Percentiles rank a stretch among this genome's conserved stretches.
Conservation (phyloP, 306 rosid genomes). For the Pterocarpus santalinus region DNA sequence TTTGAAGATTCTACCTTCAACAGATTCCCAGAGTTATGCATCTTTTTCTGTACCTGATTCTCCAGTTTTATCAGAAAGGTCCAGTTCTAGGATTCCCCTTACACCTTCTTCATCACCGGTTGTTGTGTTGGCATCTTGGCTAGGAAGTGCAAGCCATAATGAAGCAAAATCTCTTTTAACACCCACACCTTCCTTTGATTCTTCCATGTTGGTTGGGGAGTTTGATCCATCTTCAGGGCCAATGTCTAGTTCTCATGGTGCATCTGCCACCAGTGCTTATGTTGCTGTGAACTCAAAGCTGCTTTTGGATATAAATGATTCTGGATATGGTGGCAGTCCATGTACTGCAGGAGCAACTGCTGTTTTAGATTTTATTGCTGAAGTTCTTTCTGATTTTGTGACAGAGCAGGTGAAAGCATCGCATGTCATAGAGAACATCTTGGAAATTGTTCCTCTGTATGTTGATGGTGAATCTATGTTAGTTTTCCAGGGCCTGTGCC, state of each 20-base stretch:
- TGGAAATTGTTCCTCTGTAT: constrained; percentile 87
- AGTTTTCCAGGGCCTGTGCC: constrained; percentile 97
- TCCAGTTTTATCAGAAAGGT: constrained; percentile 88
- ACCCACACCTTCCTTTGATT: constrained; percentile 76
- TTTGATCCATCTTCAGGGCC: constrained; percentile 74
- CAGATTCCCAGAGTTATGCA: constrained; percentile 79
- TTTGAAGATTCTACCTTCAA: constrained; percentile 56
- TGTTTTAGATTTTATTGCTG: constrained; percentile 92
- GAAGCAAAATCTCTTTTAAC: constrained; percentile 67
- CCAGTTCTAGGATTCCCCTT: constrained; percentile 65
- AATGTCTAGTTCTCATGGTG: constrained; percentile 70
- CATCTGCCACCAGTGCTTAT: constrained; percentile 66
- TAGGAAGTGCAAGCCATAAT: constrained; percentile 67
- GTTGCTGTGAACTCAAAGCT: constrained; percentile 78
- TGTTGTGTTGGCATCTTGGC: constrained; percentile 84
- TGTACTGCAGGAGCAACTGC: constrained; percentile 98
- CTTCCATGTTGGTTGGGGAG: constrained; percentile 62
- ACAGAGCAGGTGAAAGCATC: constrained; percentile 90
- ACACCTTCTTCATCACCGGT: constrained; percentile 71
- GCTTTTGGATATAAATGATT: constrained; percentile 88
- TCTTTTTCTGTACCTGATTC: constrained; percentile 71
- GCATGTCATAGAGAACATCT: constrained; percentile 76
- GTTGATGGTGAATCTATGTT: constrained; percentile 84
- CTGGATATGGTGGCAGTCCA: constrained; percentile 99
- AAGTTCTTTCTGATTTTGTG: constrained; percentile 94